Conservation (phyloP, 2,329 filamentous ascomycete species). For the Penicillium polonicum region DNA sequence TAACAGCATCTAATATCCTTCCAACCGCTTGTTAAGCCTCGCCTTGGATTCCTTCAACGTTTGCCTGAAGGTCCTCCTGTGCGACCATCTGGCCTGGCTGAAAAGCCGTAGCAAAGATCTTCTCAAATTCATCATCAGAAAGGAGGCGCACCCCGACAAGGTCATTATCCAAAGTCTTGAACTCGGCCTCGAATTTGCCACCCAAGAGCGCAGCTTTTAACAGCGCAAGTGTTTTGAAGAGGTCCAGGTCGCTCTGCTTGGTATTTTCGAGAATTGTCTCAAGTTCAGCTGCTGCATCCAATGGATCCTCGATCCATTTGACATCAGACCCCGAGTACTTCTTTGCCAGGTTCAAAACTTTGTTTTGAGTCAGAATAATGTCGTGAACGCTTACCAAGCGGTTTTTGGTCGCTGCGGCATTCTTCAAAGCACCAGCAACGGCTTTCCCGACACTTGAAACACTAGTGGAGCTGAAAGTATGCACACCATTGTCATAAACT, state of each 20-base stretch:
- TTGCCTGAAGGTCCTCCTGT: neutral
- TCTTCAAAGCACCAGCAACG: conserved; percentile 1
- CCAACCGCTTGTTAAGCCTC: neutral
- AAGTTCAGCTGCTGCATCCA: neutral
- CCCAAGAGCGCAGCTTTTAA: conserved; percentile 3
- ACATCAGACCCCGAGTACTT: neutral
- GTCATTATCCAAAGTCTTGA: conserved; percentile 1
- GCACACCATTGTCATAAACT: neutral
- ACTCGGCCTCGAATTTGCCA: neutral
- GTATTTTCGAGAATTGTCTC: neutral
- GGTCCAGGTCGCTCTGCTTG: neutral
- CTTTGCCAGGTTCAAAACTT: conserved; percentile 1
- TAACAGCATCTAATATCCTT: neutral
- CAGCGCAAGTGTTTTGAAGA: conserved; percentile 1
- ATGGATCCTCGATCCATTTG: neutral
- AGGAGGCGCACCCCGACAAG: neutral
- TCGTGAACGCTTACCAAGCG: conserved; percentile 3
- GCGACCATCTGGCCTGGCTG: neutral
- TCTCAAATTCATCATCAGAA: conserved; percentile 1
- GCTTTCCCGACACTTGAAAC: conserved; percentile 2
- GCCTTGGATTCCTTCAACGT: neutral
- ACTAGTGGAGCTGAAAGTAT: conserved; percentile 3
- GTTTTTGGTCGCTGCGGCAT: neutral
- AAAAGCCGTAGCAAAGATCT: neutral
- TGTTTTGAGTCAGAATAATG: neutral